Evolutionary conservation across 768 basidiomycete species (phyloP), one percentile per base, ranked within the genome.

Genomic region (Xerocomus potaroensis): DNA sequence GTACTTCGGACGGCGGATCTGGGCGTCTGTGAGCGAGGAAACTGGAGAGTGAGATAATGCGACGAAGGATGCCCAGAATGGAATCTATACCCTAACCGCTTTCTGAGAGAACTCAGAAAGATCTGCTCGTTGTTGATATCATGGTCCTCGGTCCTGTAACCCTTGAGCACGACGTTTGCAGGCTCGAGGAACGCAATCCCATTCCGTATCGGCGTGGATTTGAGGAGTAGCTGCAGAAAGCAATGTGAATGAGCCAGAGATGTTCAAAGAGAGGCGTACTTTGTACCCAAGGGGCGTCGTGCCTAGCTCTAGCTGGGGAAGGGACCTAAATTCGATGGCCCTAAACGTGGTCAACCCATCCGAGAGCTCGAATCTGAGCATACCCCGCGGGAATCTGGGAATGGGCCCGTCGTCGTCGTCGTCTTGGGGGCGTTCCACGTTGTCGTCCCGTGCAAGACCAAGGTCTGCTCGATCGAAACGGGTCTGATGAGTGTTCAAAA

Each of bases 231-330:
- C 88, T 93, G 47, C 9, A 33, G 31, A 31, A 19, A 45, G 41
- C 3, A 18, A 42, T 15, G 18, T 51, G 40, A 26, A 27, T 15
- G 22, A n/a, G 35, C n/a, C 4, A 22, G 6, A 10, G 33, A 12
- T 41, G 11, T 26, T 15, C 35, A 48, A 26, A 43, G 35, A n/a
- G 21, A 34, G 22, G 30, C 54, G 18, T 8, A 90, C 93, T 74
- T 97, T 97, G 59, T 70, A 87, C 8, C 94, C 94, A 24, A 94
- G 69, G 3, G 78, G 78, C 1, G 92, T 95, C 16, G 75, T 78
- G 8, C 86, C 88, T 15, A 97, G 73, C 40, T 74, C 73, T 16
- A 97, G 53, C 35, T 79, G 72, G 1, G 79, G 77, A 23, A 96
- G 61, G 19, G 73, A 67, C 43, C 77, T 78, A 53, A 84, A 91